Evolutionary conservation across 2,329 filamentous ascomycete species (phyloP), one percentile per base, ranked within the genome.

Genomic region (Uncinocarpus reesii): DNA sequence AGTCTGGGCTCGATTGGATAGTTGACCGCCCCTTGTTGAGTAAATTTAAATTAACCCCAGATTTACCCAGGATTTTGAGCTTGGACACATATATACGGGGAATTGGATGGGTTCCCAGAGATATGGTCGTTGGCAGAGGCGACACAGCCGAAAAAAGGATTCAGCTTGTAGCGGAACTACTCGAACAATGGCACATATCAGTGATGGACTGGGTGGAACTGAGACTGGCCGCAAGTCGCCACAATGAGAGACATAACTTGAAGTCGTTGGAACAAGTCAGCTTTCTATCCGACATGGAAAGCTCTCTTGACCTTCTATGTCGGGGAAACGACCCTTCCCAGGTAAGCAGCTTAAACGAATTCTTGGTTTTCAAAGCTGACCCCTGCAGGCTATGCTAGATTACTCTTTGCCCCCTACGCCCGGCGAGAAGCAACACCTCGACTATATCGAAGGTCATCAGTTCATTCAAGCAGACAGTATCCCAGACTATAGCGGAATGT

Each of bases 1-100:
- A 84, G 56, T 84, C 85, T 16, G 90, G 92, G 0, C 77, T 94
- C 37, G 85, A 90, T 58, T 98, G 93, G 90, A 86, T 94, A 57
- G 81, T 84, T 56, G 79, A 83, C 41, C 76, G 83, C 49, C 90
- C 82, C 80, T 84, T 86, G 7, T 84, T 84, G 0, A 73, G 73
- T 20, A 84, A 90, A 58, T 59, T 81, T 2, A 81, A 90, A 57
- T 71, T 77, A 45, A 64, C 81, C 37, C 82, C 84, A 1, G 74
- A 84, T 47, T 76, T 75, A 7, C 72, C 90, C 35, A 80, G 89
- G 20, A 84, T 95, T 8, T 73, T 90, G 45, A 98, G 92, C 62
- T 72, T 86, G 59, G 77, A 78, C 44, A 93, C 89, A 0, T 95
- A 93, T 58, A 68, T 75, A 26, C 65, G 71, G 7, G 86, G 83